Evolutionary conservation across 176 grass and related monocot genomes (phyloP).

Genomic region (Triticum urartu): DNA sequence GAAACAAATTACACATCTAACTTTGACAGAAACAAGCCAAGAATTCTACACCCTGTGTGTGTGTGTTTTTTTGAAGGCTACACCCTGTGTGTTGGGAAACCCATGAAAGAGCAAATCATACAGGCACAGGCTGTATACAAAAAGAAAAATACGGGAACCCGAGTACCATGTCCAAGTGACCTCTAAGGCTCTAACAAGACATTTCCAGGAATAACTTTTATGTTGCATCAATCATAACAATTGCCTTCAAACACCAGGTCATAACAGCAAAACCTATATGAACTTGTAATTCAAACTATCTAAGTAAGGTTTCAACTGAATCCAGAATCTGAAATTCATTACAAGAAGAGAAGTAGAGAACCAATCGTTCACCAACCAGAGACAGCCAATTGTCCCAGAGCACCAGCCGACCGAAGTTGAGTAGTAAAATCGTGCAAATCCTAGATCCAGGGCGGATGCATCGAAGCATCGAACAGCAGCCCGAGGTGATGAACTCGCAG

Average conservation of each 20-base stretch:
- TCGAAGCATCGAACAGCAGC: background rate
- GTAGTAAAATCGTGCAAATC: background rate
- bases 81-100: too few relatives aligned
- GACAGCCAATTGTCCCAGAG: background rate
- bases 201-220: background rate
- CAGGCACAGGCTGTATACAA: too few relatives aligned
- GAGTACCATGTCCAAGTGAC: too few relatives aligned
- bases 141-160: too few relatives aligned
- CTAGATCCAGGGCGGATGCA: background rate
- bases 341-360: background rate
- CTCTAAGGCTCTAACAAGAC: too few relatives aligned
- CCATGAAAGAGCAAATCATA: too few relatives aligned
- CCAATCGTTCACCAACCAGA: background rate
- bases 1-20: too few relatives aligned
- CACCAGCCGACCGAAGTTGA: constrained; percentile 17
- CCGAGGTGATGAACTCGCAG: background rate
- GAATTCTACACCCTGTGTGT: too few relatives aligned
- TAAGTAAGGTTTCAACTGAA: background rate
- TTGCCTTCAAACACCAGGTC: background rate
- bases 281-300: background rate
- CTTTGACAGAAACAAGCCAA: too few relatives aligned
- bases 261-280: background rate
- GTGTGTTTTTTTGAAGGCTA: too few relatives aligned
- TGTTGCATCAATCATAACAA: background rate
- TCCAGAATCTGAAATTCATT: background rate